Evolutionary conservation across 108 stramenopile species (phyloP).

Genomic region (Pseudonitzschia multistriata): DNA sequence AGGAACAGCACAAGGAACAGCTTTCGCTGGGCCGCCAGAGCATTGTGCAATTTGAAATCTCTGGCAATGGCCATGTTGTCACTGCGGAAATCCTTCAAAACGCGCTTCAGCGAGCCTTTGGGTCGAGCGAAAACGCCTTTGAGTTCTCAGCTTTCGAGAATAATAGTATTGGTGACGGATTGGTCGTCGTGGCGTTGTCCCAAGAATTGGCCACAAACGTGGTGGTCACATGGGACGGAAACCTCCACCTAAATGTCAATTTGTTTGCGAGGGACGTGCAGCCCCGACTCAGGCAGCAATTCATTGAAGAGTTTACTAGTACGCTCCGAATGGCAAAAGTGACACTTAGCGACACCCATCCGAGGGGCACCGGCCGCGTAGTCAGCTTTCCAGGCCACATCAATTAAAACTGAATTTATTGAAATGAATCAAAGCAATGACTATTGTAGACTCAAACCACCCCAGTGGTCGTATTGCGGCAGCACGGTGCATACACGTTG

Average conservation of each 20-base stretch:
- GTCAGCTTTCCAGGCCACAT: slow-evolving; percentile 9
- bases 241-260: slow-evolving; percentile 53
- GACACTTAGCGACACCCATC: slow-evolving; percentile 8
- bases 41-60: slow-evolving; percentile 39
- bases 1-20: slow-evolving; percentile 50
- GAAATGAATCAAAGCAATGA: background rate
- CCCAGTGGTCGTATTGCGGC: too few species aligned
- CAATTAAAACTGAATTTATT: background rate
- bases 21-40: slow-evolving; percentile 51
- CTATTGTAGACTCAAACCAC: background rate
- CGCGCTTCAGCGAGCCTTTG: background rate
- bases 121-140: background rate
- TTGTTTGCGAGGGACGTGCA: slow-evolving; percentile 52
- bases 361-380: background rate
- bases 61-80: too few species aligned
- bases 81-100: slow-evolving; percentile 1
- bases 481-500: too few species aligned
- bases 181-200: slow-evolving; percentile 35
- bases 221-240: slow-evolving; percentile 59
- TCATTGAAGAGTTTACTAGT: background rate
- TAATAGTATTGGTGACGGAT: slow-evolving; percentile 56
- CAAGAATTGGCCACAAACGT: slow-evolving; percentile 33
- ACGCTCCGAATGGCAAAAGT: background rate
- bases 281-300: slow-evolving; percentile 5
- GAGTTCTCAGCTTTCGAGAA: background rate